Evolutionary conservation across 1,139 yeast species (phyloP), one percentile per base, ranked within the genome.

Genomic region (Pneumocystis sp.): DNA sequence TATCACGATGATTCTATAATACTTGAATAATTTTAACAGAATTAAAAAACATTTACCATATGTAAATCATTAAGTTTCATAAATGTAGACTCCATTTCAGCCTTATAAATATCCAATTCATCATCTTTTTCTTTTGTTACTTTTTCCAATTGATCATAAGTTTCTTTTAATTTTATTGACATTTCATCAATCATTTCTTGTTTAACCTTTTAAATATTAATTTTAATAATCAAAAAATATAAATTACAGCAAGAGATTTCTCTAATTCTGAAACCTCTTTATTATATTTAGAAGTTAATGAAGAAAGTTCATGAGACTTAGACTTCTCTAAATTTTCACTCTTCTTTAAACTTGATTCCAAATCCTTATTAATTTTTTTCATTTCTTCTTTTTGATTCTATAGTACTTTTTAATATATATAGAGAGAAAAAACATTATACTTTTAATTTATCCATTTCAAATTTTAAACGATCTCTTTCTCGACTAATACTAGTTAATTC

Each of bases 401-500:
- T 8, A 37, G 8, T 59, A 37, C 7, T 40, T 37, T n/a, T 37
- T 12, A 37, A 37, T 37, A 37, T 21, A 19, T 19, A 59, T 31
- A 31, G 7, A n/a, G n/a, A 40, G 1, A 44, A 7, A 44, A 7
- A 19, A 59, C 21, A 37, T 42, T 82, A 78, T 19, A 87, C 91
- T 71, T 82, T 84, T 31, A 83, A 75, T 70, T 90, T 82, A 71
- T 89, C 96, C 65, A 89, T 77, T 67, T 89, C 96, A 70, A 89
- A 80, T 73, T 95, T 82, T 0, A 96, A 95, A 67, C 96, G 81
- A 73, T 90, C 97, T 69, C 97, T 84, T 73, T 90, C 96, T 68
- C 95, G 82, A 67, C 89, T 89, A 72, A 90, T 80, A 72, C 89
- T 96, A 0, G 96, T 96, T 70, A 90, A 80, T 74, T 90, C 96